Evolutionary conservation across 176 grass and related monocot genomes (phyloP), one percentile per base, ranked within the genome.

Genomic region (Echinochloa phyllopogon): DNA sequence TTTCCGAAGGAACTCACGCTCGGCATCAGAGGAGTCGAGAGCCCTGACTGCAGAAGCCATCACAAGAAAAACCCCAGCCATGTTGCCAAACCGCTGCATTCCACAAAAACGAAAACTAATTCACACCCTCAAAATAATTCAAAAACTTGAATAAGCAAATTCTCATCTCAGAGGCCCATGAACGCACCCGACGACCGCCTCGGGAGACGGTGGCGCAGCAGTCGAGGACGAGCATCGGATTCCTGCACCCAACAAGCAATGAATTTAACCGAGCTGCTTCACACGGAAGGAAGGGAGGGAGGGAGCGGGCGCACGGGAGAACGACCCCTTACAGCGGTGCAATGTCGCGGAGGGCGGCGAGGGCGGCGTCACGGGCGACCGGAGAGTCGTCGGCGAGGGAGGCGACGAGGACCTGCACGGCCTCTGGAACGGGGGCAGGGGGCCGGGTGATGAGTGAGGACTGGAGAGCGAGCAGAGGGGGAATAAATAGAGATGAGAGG

Each of bases 31-130:
- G 63, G 24, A 75, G 29, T 95, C 86, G 72, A 98, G 90, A 45
- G 88, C 91, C 74, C 76, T 84, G 12, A 95, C 93, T 29, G 93
- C 93, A 50, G 85, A 80, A 71, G 96, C 91, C 96, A 95, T 98
- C n/a, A 95, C 93, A 40, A 92, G 87, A 64, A 98, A 98, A 83
- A 98, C 89, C 44, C 93, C 93, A 44, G 93, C 92, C 90, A 98
- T 90, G 69, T 98, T 98, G 79, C 89, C 89, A 41, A 98, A 98
- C 65, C 92, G 87, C 93, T 98, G 82, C 75, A 86, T 78, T 73
- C 27, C 66, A 82, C 40, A 50, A 21, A 70, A 83, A 68, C 10
- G 36, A 79, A 72, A 69, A 82, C 0, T 9, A 57, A 50, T 61
- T 84, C 82, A 61, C 36, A 29, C 40, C 53, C 15, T 12, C 9